Base-by-base conservation (phyloP, 441 rosid species). In the Gossypium aridum region DNA sequence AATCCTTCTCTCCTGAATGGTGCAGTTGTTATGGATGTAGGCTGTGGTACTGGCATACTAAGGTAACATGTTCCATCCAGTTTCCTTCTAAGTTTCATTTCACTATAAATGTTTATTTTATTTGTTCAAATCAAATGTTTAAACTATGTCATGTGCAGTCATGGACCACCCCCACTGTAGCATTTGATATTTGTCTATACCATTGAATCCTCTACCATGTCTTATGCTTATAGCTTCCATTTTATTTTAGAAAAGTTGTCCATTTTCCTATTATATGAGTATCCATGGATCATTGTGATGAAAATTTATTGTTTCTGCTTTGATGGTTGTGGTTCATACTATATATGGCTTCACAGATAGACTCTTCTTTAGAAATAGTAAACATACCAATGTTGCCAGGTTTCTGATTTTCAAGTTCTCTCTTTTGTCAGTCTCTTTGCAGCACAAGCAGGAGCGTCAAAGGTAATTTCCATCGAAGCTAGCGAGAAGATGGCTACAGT, bases 1-100 rank as follows among this genome's bases (percentile, higher is more conserved):
- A 91, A 95, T 80, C 92, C 92, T 61, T 86, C 92, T 71, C 92
- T 93, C 76, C 74, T 92, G 70, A 78, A 57, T 59, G 93, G 84
- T 82, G 88, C 94, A 43, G 89, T 88, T 81, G 98, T 91, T 16
- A 95, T 95, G 98, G 99, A 92, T 87, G 93, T 92, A 74, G 99
- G 99, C 66, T 95, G 96, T 83, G 99, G 99, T 66, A 95, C 98
- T 56, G 99, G 99, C 76, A 84, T 92, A 76, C 77, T 95, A 76
- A 95, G 99, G 99, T 91, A 70, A 53, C 79, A 31, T 53, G 22
- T 59, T 31, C 8, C 65, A 37, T 70, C 19, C 25, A 12, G 53
- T 55, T 51, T 70, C 22, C 14, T 28, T 68, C 0, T 65, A 43
- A 10, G 9, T 51, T 8, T 64, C 55, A 61, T 63, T 63, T 45